These are phyloP conservation scores for Barnettozyma populi DNA, from an alignment of 805 yeast species.

Conservation along the genomic window DNA sequence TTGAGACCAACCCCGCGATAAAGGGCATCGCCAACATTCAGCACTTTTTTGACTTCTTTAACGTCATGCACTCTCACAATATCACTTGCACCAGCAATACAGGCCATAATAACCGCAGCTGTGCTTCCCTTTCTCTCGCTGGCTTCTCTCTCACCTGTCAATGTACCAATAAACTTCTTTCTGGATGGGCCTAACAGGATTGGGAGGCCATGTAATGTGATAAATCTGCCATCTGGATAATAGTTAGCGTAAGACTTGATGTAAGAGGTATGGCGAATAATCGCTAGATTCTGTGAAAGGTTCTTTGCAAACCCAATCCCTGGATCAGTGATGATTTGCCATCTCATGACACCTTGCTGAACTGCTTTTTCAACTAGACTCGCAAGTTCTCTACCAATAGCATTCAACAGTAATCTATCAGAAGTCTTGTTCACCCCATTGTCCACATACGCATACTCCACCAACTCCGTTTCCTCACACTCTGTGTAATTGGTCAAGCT, in stretches of 20 bases:
- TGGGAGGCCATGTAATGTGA: constrained; percentile 39
- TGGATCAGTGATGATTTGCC: constrained; percentile 93
- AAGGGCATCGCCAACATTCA: constrained; percentile 68
- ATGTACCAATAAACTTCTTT: constrained; percentile 76
- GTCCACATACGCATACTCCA: constrained; percentile 31
- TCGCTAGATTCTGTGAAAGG: constrained; percentile 57
- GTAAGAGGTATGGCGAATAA: constrained; percentile 46
- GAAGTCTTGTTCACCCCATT: constrained; percentile 18
- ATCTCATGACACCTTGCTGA: constrained; percentile 61
- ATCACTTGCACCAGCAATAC: constrained; percentile 69
- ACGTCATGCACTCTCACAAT: constrained; percentile 89
- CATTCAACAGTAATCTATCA: constrained; percentile 39
- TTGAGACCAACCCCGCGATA: constrained; percentile 34
- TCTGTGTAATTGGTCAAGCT: constrained; percentile 47
- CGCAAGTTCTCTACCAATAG: constrained; percentile 62
- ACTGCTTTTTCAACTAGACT: constrained; percentile 51
- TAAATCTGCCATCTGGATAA: constrained; percentile 20
- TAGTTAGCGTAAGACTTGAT: constrained; percentile 45
- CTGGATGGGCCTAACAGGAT: constrained; percentile 84
- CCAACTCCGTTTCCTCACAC: constrained; percentile 31
- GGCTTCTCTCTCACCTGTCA: constrained; percentile 55
- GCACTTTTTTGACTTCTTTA: constrained; percentile 46
- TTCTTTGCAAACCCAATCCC: constrained; percentile 96
- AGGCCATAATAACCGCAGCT: constrained; percentile 65
- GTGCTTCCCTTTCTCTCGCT: constrained; percentile 70